Conservation (phyloP, 1,139 yeast species). For the Blastobotrys apis region DNA sequence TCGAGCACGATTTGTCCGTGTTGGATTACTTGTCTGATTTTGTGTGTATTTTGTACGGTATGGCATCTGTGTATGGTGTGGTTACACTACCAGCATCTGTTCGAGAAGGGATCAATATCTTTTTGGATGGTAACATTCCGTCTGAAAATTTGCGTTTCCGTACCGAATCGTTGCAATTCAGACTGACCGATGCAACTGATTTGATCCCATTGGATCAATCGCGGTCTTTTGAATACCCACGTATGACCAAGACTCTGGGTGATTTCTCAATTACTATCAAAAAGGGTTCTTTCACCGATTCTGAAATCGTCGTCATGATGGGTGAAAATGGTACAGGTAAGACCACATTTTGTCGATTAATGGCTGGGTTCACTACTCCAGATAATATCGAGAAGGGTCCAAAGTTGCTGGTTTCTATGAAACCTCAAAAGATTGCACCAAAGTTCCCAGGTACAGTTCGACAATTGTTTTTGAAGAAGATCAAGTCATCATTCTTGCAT, state of each 20-base stretch:
- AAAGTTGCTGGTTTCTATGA: slow-evolving; percentile 88
- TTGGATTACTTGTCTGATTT: slow-evolving; percentile 94
- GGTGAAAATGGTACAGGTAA: slow-evolving; percentile 99
- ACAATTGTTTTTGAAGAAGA: slow-evolving; percentile 93
- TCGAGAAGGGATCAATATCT: slow-evolving; percentile 97
- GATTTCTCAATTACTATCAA: slow-evolving; percentile 82
- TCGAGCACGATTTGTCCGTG: slow-evolving; percentile 97
- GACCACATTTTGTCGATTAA: slow-evolving; percentile 89
- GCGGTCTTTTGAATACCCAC: slow-evolving; percentile 71
- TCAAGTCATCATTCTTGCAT: slow-evolving; percentile 86
- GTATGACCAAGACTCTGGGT: slow-evolving; percentile 88
- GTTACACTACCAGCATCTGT: slow-evolving; percentile 94
- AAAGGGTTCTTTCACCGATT: slow-evolving; percentile 87
- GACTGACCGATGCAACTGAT: slow-evolving; percentile 84
- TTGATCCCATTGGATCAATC: slow-evolving; percentile 72
- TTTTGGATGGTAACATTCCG: slow-evolving; percentile 96
- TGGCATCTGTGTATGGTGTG: slow-evolving; percentile 97
- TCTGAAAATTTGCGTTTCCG: slow-evolving; percentile 96
- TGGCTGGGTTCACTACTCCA: slow-evolving; percentile 89
- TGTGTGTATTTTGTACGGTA: slow-evolving; percentile 94
- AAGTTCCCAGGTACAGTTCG: slow-evolving; percentile 98
- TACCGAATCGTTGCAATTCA: slow-evolving; percentile 89
- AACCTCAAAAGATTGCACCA: slow-evolving; percentile 98
- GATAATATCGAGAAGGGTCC: slow-evolving; percentile 79
- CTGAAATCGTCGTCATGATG: slow-evolving; percentile 98